Evolutionary conservation across 257 asterid genomes (phyloP).

Genomic region (Avicennia marina): DNA sequence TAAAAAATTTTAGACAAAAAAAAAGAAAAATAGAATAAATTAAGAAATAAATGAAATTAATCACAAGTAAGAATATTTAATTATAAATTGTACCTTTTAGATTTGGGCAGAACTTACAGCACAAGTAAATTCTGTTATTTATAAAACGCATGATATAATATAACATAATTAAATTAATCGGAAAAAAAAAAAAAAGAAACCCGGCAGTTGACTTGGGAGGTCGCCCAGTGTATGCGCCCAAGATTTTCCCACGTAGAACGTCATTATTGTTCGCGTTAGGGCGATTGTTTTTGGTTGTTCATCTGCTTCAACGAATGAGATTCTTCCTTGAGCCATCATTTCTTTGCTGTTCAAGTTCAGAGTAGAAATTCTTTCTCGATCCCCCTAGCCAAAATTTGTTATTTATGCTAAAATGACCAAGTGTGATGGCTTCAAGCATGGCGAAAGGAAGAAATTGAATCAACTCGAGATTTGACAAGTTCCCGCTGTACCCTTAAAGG

Average conservation of each 20-base stretch:
- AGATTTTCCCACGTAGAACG: not conserved
- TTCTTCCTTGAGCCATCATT: not conserved
- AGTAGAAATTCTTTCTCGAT: not conserved
- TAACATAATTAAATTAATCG: too few relatives aligned
- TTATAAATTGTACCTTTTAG: too few relatives aligned
- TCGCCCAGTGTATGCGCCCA: not conserved
- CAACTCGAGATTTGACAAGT: conserved; percentile 4
- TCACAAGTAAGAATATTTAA: too few relatives aligned
- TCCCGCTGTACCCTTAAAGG: not conserved
- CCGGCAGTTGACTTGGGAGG: too few relatives aligned
- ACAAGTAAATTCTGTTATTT: too few relatives aligned
- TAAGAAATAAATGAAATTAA: too few relatives aligned
- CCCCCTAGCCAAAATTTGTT: not conserved
- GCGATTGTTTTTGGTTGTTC: too few relatives aligned
- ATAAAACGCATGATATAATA: too few relatives aligned
- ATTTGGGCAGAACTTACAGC: too few relatives aligned
- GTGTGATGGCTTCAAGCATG: not conserved
- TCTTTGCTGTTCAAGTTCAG: not conserved
- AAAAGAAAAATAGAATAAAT: too few relatives aligned
- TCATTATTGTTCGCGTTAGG: not conserved
- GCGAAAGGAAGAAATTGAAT: not conserved
- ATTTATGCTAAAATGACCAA: not conserved
- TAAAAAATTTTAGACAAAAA: too few relatives aligned
- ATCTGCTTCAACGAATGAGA: not conserved
- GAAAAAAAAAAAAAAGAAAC: too few relatives aligned